These are phyloP conservation scores for Raddia guianensis DNA, from an alignment of 176 grass and related monocot genomes.

Conservation along the genomic window DNA sequence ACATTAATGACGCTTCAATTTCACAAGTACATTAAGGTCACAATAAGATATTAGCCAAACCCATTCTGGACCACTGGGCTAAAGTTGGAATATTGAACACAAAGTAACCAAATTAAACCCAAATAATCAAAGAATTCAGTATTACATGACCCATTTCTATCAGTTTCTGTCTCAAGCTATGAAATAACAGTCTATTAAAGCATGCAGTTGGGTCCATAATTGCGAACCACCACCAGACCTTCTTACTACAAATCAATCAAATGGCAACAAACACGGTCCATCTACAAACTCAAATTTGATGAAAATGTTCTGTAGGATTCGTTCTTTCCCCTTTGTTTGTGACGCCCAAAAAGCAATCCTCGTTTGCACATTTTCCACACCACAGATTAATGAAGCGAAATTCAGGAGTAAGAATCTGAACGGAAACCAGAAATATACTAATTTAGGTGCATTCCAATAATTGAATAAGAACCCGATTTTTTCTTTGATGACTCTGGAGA, in stretches of 20 bases:
- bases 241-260: slow-evolving; percentile 1
- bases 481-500: background rate
- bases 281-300: slow-evolving; percentile 10
- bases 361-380: background rate
- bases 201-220: background rate
- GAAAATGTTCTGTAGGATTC: background rate
- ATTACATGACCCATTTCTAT: background rate
- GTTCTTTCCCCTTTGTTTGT: slow-evolving; percentile 4
- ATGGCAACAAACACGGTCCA: background rate
- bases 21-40: background rate
- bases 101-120: background rate
- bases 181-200: background rate
- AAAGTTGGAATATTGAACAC: background rate
- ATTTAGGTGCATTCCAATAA: background rate
- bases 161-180: background rate
- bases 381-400: slow-evolving; percentile 18
- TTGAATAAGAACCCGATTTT: background rate
- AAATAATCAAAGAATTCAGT: background rate
- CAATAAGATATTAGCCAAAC: background rate
- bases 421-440: slow-evolving; percentile 9
- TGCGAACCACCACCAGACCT: background rate
- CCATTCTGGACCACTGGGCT: background rate
- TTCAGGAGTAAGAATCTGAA: background rate
- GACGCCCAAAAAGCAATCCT: slow-evolving; percentile 12
- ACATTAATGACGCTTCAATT: background rate